Evolutionary conservation across 2,329 filamentous ascomycete genomes (phyloP), one percentile per base, ranked within the genome.

Genomic region (Botrytis medusae): DNA sequence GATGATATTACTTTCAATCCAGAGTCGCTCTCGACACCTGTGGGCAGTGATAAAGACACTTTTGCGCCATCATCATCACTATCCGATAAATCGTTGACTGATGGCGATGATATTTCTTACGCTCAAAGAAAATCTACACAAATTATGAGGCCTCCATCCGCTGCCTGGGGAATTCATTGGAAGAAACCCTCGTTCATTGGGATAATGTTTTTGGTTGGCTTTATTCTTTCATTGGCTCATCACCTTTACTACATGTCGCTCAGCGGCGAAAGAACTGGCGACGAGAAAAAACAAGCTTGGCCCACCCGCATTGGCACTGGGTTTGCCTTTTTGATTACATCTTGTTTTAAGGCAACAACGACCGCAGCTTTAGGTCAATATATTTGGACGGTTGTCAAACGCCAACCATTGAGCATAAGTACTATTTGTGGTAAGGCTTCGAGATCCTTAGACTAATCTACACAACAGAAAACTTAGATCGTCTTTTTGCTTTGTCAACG

Each of bases 361-460:
- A 59, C 64, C 25, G 59, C 59, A 22, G 73, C 74, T 32, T 75
- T 75, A 22, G 71, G 72, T 22, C 74, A 78, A 54, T 77, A 77
- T 48, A 72, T 77, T 9, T 77, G 77, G 77, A 74, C 40, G 8
- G 7, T 77, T 12, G 57, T 77, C 8, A 74, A 75, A 67, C 54
- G 48, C 8, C 75, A 75, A 34, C 40, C 74, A 22, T 74, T 75
- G 22, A 54, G 65, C 4, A 63, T 77, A 22, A 65, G 62, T 65
- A 65, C 10, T 65, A 14, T 32, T 65, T 48, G 8, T 44, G 22
- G 8, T 12, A 7, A 63, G 16, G 9, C 29, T 29, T 32, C 29
- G 25, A 44, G 40, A 44, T 63, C 14, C n/a, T 14, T 32, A 44
- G 14, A 63, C 61, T 63, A 44, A 44, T 63, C 10, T 22, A 9